Conservation (phyloP, 441 rosid species). For the Isatis lusitanica region DNA sequence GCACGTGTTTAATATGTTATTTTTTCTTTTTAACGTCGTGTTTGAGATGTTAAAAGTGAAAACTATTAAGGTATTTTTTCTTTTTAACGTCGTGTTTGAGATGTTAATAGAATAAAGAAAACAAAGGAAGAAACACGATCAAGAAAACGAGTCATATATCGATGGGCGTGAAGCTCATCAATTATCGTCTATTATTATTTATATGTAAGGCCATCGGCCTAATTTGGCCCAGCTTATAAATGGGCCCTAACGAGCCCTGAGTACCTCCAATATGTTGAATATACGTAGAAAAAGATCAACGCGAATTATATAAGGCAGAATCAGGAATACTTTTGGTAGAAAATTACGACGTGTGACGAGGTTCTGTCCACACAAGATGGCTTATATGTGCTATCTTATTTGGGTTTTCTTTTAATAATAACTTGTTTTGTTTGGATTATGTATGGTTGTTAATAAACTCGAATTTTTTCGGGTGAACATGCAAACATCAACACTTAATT, state of each 20-base stretch:
- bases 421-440: not conserved
- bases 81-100: not conserved
- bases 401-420: no score
- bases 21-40: not conserved
- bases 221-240: not conserved
- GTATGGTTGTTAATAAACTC: not conserved
- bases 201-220: not conserved
- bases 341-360: constrained; percentile 4
- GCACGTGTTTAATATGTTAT: constrained; percentile 5
- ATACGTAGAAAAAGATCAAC: not conserved
- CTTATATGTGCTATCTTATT: not conserved
- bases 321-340: constrained; percentile 29
- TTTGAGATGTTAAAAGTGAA: not conserved
- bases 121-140: not conserved
- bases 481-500: constrained; percentile 20
- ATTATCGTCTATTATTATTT: not conserved
- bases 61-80: not conserved
- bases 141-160: not conserved
- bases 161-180: no score
- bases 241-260: not conserved
- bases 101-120: not conserved
- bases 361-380: constrained; percentile 19
- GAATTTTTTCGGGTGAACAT: constrained; percentile 25
- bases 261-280: not conserved
- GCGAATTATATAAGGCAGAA: constrained; percentile 8